Conservation (phyloP, 176 grass and related monocot species). For the Phoenix roebelenii region DNA sequence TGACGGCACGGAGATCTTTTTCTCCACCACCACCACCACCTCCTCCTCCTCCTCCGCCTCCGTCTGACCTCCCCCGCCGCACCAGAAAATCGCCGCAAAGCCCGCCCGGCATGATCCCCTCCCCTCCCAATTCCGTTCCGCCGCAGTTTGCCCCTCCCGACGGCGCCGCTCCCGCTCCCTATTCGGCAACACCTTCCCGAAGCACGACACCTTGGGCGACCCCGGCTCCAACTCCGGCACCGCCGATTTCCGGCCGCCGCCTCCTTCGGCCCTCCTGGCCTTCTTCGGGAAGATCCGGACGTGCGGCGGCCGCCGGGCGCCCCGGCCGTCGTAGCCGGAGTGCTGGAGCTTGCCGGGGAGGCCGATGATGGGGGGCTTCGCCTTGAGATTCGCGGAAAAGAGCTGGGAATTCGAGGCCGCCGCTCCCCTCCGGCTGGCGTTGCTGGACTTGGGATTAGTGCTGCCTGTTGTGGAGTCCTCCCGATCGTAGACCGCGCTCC, state of each 20-base stretch:
- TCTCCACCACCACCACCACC: neutral
- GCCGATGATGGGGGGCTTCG: constrained; percentile 49
- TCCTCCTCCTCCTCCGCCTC: neutral
- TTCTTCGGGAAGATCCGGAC: constrained; percentile 61
- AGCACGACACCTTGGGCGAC: constrained; percentile 96
- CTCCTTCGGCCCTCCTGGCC: constrained; percentile 12
- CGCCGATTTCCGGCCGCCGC: constrained; percentile 8
- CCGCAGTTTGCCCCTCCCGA: neutral
- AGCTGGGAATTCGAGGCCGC: too few species aligned
- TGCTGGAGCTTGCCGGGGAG: constrained; percentile 49
- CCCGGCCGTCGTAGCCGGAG: constrained; percentile 14
- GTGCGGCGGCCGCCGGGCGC: constrained; percentile 35
- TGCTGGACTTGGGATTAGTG: constrained; percentile 80
- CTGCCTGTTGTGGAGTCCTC: constrained; percentile 92
- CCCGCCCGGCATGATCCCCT: neutral
- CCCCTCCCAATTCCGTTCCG: neutral
- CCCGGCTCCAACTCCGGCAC: constrained; percentile 51
- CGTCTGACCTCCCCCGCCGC: neutral
- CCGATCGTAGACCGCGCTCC: constrained; percentile 80
- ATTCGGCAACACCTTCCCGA: constrained; percentile 84
- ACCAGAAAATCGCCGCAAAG: neutral
- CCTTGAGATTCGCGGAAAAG: neutral
- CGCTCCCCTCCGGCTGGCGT: constrained; percentile 20
- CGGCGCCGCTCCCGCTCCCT: constrained; percentile 41
- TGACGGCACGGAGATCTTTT: too few species aligned